Conservation (phyloP, 2,329 filamentous ascomycete genomes). For the Alternaria conjuncta region DNA sequence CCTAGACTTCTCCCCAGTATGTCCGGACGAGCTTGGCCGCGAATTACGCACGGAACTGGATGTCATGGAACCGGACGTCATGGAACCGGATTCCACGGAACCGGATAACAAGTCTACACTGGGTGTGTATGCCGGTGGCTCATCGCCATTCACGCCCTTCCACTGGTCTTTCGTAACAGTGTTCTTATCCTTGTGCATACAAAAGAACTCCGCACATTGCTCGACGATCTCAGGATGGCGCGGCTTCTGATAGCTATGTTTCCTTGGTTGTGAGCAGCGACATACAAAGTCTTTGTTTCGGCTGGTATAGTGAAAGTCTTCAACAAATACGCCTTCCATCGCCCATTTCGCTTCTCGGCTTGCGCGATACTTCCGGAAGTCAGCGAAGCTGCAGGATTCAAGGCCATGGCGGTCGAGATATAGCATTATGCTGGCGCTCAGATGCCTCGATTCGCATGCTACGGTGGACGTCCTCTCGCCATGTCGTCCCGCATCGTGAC, state of each 20-base stretch:
- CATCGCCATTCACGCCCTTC: conserved; percentile 2
- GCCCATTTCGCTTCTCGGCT: conserved; percentile 4
- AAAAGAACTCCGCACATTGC: conserved; percentile 23
- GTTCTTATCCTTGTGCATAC: neutral
- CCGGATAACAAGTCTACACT: neutral
- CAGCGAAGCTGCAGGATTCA: conserved; percentile 3
- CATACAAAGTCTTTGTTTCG: conserved; percentile 18
- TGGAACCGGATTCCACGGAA: neutral
- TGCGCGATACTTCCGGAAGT: neutral
- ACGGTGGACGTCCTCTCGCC: neutral
- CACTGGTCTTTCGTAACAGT: conserved; percentile 19
- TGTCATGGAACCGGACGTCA: neutral
- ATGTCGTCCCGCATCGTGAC: conserved; percentile 3
- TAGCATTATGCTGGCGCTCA: conserved; percentile 5
- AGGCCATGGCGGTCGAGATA: conserved; percentile 17
- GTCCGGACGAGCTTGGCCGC: neutral
- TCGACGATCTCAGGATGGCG: conserved; percentile 18
- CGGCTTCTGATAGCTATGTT: conserved; percentile 1
- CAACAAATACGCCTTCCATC: conserved; percentile 1
- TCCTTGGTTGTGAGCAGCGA: conserved; percentile 12
- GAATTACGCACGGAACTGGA: neutral
- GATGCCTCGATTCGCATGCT: conserved; percentile 5
- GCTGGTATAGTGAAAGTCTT: conserved; percentile 22
- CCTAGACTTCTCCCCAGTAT: neutral
- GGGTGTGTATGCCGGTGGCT: conserved; percentile 1